phyloP scores from a whole-genome alignment of 768 basidiomycete genomes.

The Termitomyces sp. region DNA sequence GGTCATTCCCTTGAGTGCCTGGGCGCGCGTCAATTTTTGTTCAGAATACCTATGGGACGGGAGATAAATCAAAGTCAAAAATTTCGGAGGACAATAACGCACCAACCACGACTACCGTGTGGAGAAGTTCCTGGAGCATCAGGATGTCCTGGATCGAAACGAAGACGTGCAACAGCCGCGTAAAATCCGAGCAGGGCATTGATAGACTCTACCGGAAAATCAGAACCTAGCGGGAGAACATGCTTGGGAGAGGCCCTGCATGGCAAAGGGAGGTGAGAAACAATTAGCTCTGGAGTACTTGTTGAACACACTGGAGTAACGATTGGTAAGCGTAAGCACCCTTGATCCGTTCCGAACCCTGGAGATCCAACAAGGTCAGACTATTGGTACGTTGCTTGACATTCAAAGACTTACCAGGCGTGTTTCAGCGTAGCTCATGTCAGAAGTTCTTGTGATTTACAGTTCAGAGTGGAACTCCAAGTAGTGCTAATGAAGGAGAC shows the following conservation, averaged over 20 bases:
- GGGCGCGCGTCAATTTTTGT: constrained; percentile 69
- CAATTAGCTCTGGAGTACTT: not conserved
- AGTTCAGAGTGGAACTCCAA: not conserved
- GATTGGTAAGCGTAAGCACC: constrained; percentile 89
- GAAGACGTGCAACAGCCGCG: constrained; percentile 73
- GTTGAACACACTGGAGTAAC: constrained; percentile 50
- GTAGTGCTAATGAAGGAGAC: not conserved
- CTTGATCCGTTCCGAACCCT: constrained; percentile 65
- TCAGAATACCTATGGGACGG: constrained; percentile 58
- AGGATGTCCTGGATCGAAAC: constrained; percentile 2
- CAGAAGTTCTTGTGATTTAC: constrained; percentile 54
- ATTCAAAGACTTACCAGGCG: constrained; percentile 47
- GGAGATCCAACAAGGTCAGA: not conserved
- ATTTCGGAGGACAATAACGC: constrained; percentile 13
- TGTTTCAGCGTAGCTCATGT: constrained; percentile 89
- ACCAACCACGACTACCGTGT: constrained; percentile 84
- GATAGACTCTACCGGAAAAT: constrained; percentile 90
- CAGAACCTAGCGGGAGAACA: constrained; percentile 78
- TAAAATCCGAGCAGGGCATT: constrained; percentile 90
- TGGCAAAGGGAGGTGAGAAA: not conserved
- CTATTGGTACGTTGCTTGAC: not conserved
- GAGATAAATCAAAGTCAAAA: not conserved
- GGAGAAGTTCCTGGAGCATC: constrained; percentile 69
- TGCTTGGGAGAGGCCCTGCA: constrained; percentile 45
- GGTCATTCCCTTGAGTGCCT: constrained; percentile 90